These are phyloP conservation scores for Candida mesenterica DNA, from an alignment of 1,139 yeast species.

Conservation along the genomic window DNA sequence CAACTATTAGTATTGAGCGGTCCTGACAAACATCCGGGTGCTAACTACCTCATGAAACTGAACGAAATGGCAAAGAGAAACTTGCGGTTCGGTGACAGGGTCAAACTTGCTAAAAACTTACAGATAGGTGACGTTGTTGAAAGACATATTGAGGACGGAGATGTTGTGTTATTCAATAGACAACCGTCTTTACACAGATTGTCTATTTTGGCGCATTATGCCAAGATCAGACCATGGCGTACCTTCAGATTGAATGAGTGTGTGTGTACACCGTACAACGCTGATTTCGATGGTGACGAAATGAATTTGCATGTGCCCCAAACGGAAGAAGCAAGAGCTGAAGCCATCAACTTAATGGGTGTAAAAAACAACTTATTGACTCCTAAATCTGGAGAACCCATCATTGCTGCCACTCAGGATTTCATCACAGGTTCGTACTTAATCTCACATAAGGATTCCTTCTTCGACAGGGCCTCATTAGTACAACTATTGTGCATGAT, in stretches of 20 bases:
- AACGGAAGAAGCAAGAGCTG: constrained; percentile 98
- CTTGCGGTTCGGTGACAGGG: constrained; percentile 83
- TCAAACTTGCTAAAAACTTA: constrained; percentile 71
- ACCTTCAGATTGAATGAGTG: constrained; percentile 96
- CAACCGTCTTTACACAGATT: constrained; percentile 97
- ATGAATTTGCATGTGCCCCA: constrained; percentile 99
- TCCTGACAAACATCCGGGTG: constrained; percentile 92
- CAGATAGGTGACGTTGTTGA: constrained; percentile 94
- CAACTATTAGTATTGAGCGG: constrained; percentile 77
- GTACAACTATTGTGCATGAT: constrained; percentile 88
- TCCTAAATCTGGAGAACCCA: constrained; percentile 98
- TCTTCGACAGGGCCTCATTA: constrained; percentile 83
- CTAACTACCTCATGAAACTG: constrained; percentile 82
- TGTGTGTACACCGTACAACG: constrained; percentile 98
- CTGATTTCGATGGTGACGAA: constrained; percentile 99
- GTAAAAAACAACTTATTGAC: constrained; percentile 92
- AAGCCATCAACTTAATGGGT: constrained; percentile 97
- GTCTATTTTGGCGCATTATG: constrained; percentile 92
- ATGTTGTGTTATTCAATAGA: constrained; percentile 90
- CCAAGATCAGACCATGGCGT: constrained; percentile 96
- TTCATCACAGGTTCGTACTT: constrained; percentile 95
- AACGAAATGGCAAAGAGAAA: constrained; percentile 86
- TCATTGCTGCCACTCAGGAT: constrained; percentile 99
- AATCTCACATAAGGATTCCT: constrained; percentile 89
- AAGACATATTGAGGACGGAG: constrained; percentile 96